Base-by-base conservation (phyloP, 768 basidiomycete genomes). In the Suillus luteus region DNA sequence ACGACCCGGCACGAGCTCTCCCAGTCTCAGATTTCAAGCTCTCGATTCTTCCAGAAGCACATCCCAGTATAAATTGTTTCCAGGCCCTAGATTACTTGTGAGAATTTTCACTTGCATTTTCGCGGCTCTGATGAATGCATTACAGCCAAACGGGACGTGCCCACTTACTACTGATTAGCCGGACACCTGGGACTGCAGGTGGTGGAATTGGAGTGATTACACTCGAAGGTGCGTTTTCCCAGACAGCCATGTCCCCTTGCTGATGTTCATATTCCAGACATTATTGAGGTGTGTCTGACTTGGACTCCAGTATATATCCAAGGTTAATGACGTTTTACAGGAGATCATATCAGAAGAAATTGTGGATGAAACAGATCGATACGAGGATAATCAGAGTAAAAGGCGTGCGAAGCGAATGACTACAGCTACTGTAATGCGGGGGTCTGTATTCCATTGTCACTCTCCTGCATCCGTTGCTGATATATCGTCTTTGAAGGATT, bases 311-410 rank as follows among this genome's bases (percentile, higher is more conserved):
- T 55, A 37, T 38, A 12, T 48, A 17, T 40, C 43, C 62, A 33
- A 55, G 35, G 12, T 11, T 62, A 5, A 61, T 41, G 64, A 19
- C 62, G 46, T 60, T 4, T 74, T 72, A 66, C 76, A 93, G 84
- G 95, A 96, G 83, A 97, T 99, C 66, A 93, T 98, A 22, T 89
- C 91, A 0, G 95, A 97, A 77, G 96, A 97, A 73, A 96, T 97
- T 61, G 91, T 96, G 37, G 95, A 96, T 70, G 95, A 97, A 76
- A 96, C 95, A 2, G 95, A 97, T 76, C 83, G 88, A 33, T 96
- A 91, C 68, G 88, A 92, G 67, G 92, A 94, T 68, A 97, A 96
- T 71, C 87, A 87, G 55, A 88, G 86, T 59, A 95, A 95, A 72
- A 83, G 82, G 64, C 79, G 81, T 9, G 95, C 92, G 0, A 87